Conservation (phyloP, 176 grass and related monocot genomes). For the Themeda triandra region DNA sequence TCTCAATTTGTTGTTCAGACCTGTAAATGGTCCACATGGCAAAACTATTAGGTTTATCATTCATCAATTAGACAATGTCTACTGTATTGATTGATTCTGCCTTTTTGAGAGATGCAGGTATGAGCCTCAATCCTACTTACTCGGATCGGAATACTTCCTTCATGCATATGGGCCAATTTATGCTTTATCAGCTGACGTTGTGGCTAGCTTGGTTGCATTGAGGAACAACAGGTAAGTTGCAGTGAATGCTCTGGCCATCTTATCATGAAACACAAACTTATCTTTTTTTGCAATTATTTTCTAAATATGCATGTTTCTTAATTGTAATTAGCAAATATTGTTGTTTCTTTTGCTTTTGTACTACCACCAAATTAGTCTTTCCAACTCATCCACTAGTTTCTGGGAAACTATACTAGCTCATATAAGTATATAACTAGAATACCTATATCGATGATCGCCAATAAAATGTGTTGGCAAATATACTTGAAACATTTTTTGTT, state of each 20-base stretch:
- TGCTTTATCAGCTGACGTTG: conserved; percentile 97
- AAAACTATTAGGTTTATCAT: not conserved
- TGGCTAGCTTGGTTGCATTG: conserved; percentile 83
- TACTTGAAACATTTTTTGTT: not conserved
- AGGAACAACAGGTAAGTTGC: conserved; percentile 83
- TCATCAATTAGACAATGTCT: not conserved
- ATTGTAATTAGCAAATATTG: not conserved
- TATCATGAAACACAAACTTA: not conserved
- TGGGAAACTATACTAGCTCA: not conserved
- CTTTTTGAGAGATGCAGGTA: conserved; percentile 58
- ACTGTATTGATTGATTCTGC: not conserved
- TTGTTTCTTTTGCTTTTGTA: not conserved
- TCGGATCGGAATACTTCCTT: conserved; percentile 92
- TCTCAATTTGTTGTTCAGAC: not conserved
- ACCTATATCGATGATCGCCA: not conserved
- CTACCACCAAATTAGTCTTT: not conserved
- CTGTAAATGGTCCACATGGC: not conserved
- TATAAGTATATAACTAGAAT: conserved; percentile 2
- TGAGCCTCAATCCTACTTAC: conserved; percentile 78
- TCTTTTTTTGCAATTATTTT: not conserved
- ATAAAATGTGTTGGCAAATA: not conserved
- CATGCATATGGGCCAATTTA: conserved; percentile 99
- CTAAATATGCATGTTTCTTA: not conserved
- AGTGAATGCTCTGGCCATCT: not conserved
- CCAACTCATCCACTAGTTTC: not conserved